phyloP scores from a whole-genome alignment of 2,329 filamentous ascomycete species.

The Gliomastix tumulicola region DNA sequence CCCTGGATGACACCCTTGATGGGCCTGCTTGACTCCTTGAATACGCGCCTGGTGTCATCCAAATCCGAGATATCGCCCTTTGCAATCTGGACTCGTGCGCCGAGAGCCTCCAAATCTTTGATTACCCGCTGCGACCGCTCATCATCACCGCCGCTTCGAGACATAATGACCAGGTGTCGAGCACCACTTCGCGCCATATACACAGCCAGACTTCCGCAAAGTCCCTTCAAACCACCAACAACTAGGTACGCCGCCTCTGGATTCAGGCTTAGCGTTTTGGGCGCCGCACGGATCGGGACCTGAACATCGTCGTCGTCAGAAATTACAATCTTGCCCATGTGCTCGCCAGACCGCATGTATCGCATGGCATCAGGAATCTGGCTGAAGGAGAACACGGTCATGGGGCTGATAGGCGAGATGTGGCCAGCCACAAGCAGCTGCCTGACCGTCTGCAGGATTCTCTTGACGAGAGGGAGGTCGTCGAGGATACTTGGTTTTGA shows the following conservation, averaged over 20 bases:
- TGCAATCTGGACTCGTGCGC: too few relatives aligned
- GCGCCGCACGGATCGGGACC: too few relatives aligned
- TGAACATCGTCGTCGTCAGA: too few relatives aligned
- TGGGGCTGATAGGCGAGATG: constrained; percentile 12
- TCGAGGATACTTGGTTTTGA: too few relatives aligned
- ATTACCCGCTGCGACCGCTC: too few relatives aligned
- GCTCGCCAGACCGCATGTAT: constrained; percentile 31
- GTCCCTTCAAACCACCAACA: constrained; percentile 12
- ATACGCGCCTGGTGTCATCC: too few relatives aligned
- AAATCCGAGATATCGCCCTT: too few relatives aligned
- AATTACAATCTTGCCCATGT: constrained; percentile 34
- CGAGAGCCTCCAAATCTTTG: too few relatives aligned
- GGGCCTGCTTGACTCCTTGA: constrained; percentile 9
- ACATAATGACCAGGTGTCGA: constrained; percentile 44
- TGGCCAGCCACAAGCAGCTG: too few relatives aligned
- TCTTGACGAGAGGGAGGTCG: too few relatives aligned
- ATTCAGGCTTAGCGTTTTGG: too few relatives aligned
- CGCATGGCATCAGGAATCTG: constrained; percentile 30
- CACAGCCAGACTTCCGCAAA: constrained; percentile 9
- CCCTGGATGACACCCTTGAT: constrained; percentile 25
- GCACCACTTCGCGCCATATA: constrained; percentile 29
- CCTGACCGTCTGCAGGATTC: too few relatives aligned
- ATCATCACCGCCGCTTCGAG: constrained; percentile 34
- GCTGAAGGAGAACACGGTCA: constrained; percentile 14
- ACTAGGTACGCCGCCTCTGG: constrained; percentile 12